A percentile compares a stretch with the other conserved stretches of the same genome.
These are phyloP conservation scores for Pisolithus thermaeus DNA, from an alignment of 1,284 basidiomycete genomes.

Conservation along the genomic window DNA sequence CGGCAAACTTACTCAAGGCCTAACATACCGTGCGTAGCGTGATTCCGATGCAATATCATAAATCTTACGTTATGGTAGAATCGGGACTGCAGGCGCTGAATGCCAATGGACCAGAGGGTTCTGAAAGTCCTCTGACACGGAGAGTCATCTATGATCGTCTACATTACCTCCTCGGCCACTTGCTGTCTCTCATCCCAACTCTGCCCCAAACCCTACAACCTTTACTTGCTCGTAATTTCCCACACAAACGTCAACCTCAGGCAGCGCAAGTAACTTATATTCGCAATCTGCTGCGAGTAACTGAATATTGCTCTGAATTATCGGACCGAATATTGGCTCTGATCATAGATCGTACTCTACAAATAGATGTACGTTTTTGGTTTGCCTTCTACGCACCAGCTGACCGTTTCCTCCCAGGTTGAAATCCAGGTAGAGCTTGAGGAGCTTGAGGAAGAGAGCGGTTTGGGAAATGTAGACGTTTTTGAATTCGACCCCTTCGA, in stretches of 20 bases:
- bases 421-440: constrained; percentile 97
- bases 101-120: constrained; percentile 53
- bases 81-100: constrained; percentile 61
- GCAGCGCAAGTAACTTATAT: constrained; percentile 86
- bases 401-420: constrained; percentile 48
- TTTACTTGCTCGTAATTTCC: constrained; percentile 80
- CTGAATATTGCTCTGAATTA: constrained; percentile 87
- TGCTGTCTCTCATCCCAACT: constrained; percentile 87
- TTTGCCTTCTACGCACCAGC: neutral
- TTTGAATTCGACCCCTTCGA: constrained; percentile 85
- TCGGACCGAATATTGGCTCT: constrained; percentile 80
- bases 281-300: constrained; percentile 82
- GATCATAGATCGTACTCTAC: constrained; percentile 87
- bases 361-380: constrained; percentile 77
- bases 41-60: constrained; percentile 3
- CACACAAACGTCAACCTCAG: constrained; percentile 87
- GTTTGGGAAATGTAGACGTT: constrained; percentile 54
- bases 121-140: constrained; percentile 68
- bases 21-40: constrained; percentile 77
- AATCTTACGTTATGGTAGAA: constrained; percentile 39
- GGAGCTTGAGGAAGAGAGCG: constrained; percentile 59
- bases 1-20: constrained; percentile 74
- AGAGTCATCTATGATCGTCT: constrained; percentile 82
- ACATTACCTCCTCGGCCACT: constrained; percentile 79
- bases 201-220: constrained; percentile 83